phyloP scores from a whole-genome alignment of 106 monocot species.

The Dendrobium nobile region DNA sequence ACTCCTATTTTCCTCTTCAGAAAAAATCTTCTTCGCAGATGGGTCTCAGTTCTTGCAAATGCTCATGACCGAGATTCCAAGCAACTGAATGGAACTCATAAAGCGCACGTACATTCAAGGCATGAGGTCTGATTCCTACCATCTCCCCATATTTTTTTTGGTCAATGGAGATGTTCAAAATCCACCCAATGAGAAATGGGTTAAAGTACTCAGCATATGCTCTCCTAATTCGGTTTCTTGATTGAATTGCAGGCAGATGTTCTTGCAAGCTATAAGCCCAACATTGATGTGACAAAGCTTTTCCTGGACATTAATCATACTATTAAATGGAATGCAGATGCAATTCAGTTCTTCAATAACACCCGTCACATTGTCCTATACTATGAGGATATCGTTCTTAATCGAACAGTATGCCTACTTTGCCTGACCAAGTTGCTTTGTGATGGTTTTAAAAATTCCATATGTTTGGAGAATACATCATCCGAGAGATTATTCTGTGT shows the following conservation, averaged over 20 bases:
- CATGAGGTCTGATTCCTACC: slow-evolving; percentile 29
- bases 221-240: neutral
- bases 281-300: slow-evolving; percentile 33
- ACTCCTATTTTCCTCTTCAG: slow-evolving; percentile 46
- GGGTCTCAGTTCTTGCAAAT: slow-evolving; percentile 54
- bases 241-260: slow-evolving; percentile 54
- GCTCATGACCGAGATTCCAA: slow-evolving; percentile 36
- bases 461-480: neutral
- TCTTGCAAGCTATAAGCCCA: slow-evolving; percentile 72
- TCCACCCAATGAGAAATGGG: neutral
- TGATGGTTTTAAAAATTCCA: neutral
- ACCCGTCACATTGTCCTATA: slow-evolving; percentile 73
- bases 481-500: no score
- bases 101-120: slow-evolving; percentile 62
- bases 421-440: neutral
- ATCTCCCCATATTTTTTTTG: neutral
- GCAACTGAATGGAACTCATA: slow-evolving; percentile 62
- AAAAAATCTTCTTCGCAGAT: slow-evolving; percentile 24
- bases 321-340: slow-evolving; percentile 40
- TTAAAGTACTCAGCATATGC: neutral
- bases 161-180: neutral
- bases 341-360: slow-evolving; percentile 59
- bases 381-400: slow-evolving; percentile 76
- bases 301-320: slow-evolving; percentile 38
- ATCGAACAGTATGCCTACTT: slow-evolving; percentile 44